Conservation (phyloP, 306 rosid genomes). For the Morella rubra region DNA sequence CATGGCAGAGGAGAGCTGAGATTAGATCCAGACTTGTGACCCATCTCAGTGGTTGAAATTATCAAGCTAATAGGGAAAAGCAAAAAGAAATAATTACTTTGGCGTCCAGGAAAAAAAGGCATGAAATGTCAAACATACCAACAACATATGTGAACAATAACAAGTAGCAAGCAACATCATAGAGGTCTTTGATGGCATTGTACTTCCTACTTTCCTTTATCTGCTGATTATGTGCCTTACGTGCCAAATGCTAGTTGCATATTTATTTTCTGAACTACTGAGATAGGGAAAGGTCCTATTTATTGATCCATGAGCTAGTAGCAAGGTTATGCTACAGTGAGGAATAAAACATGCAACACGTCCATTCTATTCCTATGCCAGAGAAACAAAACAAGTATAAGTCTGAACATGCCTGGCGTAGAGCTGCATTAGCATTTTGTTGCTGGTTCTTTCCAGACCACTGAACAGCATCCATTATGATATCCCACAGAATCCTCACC, state of each 20-base stretch:
- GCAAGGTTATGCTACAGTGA: background rate
- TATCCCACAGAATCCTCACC: conserved; percentile 89
- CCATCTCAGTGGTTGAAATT: no score
- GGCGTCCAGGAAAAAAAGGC: no score
- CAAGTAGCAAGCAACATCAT: no score
- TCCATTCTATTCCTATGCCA: background rate
- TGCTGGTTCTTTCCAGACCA: conserved; percentile 99
- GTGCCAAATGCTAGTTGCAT: background rate
- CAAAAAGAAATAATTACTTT: no score
- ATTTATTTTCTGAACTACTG: no score
- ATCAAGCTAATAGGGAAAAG: no score
- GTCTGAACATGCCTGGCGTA: conserved; percentile 71
- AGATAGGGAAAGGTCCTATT: no score
- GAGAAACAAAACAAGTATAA: conserved; percentile 6
- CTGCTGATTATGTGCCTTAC: background rate
- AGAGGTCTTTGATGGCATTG: background rate
- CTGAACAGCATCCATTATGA: conserved; percentile 99
- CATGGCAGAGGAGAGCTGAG: background rate
- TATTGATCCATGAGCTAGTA: no score
- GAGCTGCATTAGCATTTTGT: conserved; percentile 96
- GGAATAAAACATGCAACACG: background rate
- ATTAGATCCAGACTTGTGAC: background rate
- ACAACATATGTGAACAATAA: no score
- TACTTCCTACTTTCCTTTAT: no score
- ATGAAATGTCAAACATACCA: no score